phyloP scores from a whole-genome alignment of 2,329 filamentous ascomycete species.

The Lasiodiplodia sp. region DNA sequence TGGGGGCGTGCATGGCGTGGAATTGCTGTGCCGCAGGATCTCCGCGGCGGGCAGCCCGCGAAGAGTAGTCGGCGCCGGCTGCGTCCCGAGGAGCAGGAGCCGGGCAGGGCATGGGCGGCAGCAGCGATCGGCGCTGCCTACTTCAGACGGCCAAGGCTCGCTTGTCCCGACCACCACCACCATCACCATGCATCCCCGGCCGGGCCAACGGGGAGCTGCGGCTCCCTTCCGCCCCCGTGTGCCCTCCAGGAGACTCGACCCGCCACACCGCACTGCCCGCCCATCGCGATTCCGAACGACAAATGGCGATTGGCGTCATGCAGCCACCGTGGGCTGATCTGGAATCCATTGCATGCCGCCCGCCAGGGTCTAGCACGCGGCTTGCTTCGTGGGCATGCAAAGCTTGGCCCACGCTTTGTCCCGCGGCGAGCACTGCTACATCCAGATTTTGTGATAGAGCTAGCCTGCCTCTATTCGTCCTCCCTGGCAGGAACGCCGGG shows the following conservation, averaged over 20 bases:
- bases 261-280: neutral
- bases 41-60: neutral
- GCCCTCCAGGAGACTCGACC: neutral
- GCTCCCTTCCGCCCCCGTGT: conserved; percentile 6
- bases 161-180: neutral
- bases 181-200: neutral
- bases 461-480: conserved; percentile 9
- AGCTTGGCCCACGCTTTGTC: conserved; percentile 17
- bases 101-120: neutral
- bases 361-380: conserved; percentile 18
- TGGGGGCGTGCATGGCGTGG: neutral
- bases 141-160: conserved; percentile 8
- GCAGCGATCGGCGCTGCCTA: neutral
- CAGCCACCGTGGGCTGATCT: conserved; percentile 11
- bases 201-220: conserved; percentile 17
- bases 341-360: conserved; percentile 8
- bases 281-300: neutral
- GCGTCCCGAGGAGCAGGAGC: conserved; percentile 1
- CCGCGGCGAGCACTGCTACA: neutral
- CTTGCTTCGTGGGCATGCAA: conserved; percentile 6
- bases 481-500: neutral
- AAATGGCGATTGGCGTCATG: conserved; percentile 12
- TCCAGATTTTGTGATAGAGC: conserved; percentile 19
- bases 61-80: neutral
- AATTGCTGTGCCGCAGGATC: conserved; percentile 3